phyloP scores from a whole-genome alignment of 768 basidiomycete genomes.

The Pleurotus tuber-regium region DNA sequence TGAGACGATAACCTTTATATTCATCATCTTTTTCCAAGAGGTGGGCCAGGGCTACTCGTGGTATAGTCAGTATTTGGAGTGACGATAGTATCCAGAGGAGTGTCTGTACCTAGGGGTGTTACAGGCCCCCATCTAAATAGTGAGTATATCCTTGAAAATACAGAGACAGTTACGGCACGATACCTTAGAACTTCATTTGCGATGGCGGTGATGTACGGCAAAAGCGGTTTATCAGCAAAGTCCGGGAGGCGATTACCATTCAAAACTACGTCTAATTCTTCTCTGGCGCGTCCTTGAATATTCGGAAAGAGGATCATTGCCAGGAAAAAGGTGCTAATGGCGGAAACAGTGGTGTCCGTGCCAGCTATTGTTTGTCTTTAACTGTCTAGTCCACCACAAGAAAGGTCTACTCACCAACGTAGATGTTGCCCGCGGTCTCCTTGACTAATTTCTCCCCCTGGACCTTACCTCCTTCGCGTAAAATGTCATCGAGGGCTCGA shows the following conservation, averaged over 20 bases:
- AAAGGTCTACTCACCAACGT: not conserved
- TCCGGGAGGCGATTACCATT: slow-evolving; percentile 1
- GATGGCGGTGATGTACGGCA: slow-evolving; percentile 34
- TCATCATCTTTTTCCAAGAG: slow-evolving; percentile 36
- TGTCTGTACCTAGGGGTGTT: slow-evolving; percentile 25
- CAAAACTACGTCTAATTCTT: not conserved
- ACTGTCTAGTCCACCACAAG: not conserved
- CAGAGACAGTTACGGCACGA: not conserved
- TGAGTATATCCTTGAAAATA: too few relatives aligned
- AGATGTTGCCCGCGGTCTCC: not conserved
- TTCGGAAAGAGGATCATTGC: not conserved
- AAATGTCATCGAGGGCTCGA: not conserved
- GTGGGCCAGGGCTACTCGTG: slow-evolving; percentile 34
- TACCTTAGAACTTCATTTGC: slow-evolving; percentile 33
- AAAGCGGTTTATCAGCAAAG: not conserved
- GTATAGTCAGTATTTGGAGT: too few relatives aligned
- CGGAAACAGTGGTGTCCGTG: not conserved
- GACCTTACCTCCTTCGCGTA: not conserved
- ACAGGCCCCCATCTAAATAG: slow-evolving; percentile 25
- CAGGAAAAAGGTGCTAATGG: not conserved
- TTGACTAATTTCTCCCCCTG: not conserved
- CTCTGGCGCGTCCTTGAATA: not conserved
- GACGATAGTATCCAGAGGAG: not conserved
- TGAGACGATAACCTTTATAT: slow-evolving; percentile 44
- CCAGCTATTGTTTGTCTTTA: not conserved